Evolutionary conservation across 106 monocot genomes (phyloP).

Genomic region (Posidonia australis): DNA sequence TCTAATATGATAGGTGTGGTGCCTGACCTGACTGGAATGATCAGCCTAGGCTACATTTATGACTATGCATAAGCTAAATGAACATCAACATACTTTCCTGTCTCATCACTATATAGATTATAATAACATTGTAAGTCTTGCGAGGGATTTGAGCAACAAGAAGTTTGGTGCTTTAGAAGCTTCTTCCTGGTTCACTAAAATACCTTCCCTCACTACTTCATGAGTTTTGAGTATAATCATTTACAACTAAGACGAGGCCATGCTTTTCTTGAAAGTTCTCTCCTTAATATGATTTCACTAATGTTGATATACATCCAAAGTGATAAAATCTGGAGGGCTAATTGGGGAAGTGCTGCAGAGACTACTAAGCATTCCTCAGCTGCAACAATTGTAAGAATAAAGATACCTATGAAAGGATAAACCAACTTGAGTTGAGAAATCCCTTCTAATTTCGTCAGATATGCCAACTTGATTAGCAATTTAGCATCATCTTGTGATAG

Average conservation of each 20-base stretch:
- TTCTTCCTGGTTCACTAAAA: slow-evolving; percentile 59
- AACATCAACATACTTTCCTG: not conserved
- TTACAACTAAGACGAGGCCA: too few species aligned
- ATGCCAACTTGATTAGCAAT: too few species aligned
- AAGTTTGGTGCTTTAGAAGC: slow-evolving; percentile 40
- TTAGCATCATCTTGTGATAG: too few species aligned
- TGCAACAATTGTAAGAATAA: slow-evolving; percentile 82
- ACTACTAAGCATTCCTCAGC: slow-evolving; percentile 35
- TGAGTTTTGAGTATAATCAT: too few species aligned
- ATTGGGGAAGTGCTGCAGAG: slow-evolving; percentile 35
- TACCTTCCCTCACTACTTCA: slow-evolving; percentile 46
- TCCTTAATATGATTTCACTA: too few species aligned
- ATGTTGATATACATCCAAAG: slow-evolving; percentile 24
- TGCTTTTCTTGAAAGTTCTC: too few species aligned
- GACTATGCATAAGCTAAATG: slow-evolving; percentile 3
- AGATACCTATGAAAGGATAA: too few species aligned
- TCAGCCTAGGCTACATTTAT: slow-evolving; percentile 38
- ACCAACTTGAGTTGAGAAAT: too few species aligned
- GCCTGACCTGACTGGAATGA: slow-evolving; percentile 60
- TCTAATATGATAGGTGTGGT: slow-evolving; percentile 49
- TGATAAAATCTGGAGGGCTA: slow-evolving; percentile 41
- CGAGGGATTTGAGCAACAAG: slow-evolving; percentile 87
- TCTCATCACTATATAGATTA: not conserved
- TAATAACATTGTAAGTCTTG: not conserved
- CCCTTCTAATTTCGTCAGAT: not conserved